phyloP scores from a whole-genome alignment of 441 rosid species.

The Aquilaria agallochum region DNA sequence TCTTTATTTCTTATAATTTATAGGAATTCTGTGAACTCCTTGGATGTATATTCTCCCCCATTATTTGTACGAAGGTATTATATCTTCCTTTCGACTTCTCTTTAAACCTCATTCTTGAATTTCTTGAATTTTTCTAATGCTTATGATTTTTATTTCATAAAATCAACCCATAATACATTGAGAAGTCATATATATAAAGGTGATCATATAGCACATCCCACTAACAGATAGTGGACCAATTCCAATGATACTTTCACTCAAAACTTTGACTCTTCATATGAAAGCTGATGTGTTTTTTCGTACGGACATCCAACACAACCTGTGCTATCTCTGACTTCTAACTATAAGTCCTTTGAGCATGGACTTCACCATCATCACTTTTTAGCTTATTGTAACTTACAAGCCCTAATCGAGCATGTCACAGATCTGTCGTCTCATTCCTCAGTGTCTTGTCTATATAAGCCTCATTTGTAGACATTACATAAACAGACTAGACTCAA shows the following conservation, averaged over 20 bases:
- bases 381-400: background rate
- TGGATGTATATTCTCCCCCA: constrained; percentile 6
- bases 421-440: background rate
- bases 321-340: too few species aligned
- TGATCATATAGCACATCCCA: constrained; percentile 8
- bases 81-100: too few species aligned
- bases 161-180: background rate
- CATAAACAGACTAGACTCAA: background rate
- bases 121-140: too few species aligned
- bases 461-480: background rate
- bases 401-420: background rate
- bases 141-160: background rate
- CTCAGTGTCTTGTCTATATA: background rate
- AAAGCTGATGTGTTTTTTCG: too few species aligned
- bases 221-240: background rate
- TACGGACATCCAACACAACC: too few species aligned
- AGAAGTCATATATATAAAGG: constrained; percentile 6
- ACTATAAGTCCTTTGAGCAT: too few species aligned
- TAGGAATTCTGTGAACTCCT: background rate
- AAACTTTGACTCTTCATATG: too few species aligned
- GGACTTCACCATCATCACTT: background rate
- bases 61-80: background rate
- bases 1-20: too few species aligned
- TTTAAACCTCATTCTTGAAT: too few species aligned
- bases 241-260: too few species aligned